Evolutionary conservation across 176 grass and related monocot species (phyloP), one percentile per base, ranked within the genome.

Genomic region (Oryza meyeriana): DNA sequence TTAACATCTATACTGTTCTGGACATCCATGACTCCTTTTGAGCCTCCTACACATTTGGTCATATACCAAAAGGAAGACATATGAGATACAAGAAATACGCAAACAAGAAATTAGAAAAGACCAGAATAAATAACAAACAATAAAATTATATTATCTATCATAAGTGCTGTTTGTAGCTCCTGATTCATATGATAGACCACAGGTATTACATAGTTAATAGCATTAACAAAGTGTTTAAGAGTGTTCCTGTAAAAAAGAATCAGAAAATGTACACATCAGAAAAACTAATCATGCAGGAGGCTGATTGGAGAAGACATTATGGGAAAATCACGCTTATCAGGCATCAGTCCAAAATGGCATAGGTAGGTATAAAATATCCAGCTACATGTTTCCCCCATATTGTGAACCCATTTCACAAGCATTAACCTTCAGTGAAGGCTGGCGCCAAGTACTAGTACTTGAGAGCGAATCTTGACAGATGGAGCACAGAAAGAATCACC

Each of bases 1-100:
- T 39, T 48, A 50, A 66, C 82, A 83, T 83, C 68, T 68, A 58
- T 59, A 76, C 26, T 27, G 50, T 58, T 78, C 28, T 80, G 13
- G 1, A 35, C 50, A 71, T 85, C 71, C 92, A 94, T 94, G 27
- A 81, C 78, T 10, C 58, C 44, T 31, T 55, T 50, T 27, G 18
- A 48, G 58, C 61, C 50, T 64, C 77, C 89, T 91, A 32, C 58
- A 68, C 30, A 80, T 22, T 25, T 63, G 50, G 11, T 4, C 33
- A 52, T 63, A 34, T 6, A 48, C 10, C 20, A 71, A 61, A 45
- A 81, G 55, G 55, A 58, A 24, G 0, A 61, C 18, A 2, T 11
- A 45, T 16, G n/a, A 79, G 66, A 71, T 26, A 61, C 6, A 58
- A 17, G 33, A 25, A 65, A 27, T 55, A 67, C 5, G 20, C 2